Evolutionary conservation across 2,329 filamentous ascomycete species (phyloP).

Genomic region (Aspergillus texensis): DNA sequence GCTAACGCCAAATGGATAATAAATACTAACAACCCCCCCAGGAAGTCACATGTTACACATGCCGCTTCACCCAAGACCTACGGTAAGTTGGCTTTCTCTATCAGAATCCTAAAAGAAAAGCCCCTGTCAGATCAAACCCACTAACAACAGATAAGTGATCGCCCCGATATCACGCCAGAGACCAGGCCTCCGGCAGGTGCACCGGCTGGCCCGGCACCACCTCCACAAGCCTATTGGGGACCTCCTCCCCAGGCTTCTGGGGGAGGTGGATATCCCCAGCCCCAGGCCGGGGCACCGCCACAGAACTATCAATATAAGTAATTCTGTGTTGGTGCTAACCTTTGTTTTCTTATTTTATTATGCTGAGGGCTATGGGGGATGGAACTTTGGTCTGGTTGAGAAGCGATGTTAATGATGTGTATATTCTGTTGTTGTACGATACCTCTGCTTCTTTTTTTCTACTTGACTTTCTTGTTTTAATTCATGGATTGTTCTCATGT

Average conservation of each 20-base stretch:
- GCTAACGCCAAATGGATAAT: background rate
- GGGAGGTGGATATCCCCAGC: constrained; percentile 15
- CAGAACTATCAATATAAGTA: constrained; percentile 28
- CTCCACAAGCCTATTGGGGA: constrained; percentile 24
- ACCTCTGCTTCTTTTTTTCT: constrained; percentile 1
- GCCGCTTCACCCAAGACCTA: constrained; percentile 41
- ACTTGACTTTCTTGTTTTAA: background rate
- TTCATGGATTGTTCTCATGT: background rate
- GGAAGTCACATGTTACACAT: constrained; percentile 44
- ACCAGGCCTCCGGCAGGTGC: constrained; percentile 36
- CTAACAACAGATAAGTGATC: constrained; percentile 29
- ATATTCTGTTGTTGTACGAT: constrained; percentile 1
- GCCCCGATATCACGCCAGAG: constrained; percentile 41
- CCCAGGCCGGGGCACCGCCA: constrained; percentile 15
- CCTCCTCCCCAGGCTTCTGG: constrained; percentile 18
- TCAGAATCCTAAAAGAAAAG: background rate
- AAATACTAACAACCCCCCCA: constrained; percentile 23
- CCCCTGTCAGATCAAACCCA: background rate
- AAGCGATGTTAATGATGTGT: background rate
- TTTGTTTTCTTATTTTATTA: background rate
- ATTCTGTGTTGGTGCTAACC: background rate
- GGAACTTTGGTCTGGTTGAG: background rate
- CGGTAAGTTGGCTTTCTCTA: constrained; percentile 26
- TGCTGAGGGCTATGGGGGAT: background rate
- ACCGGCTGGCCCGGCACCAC: constrained; percentile 30